Evolutionary conservation across 805 yeast species (phyloP).

Genomic region (Cyberlindnera nakhonratchasimensis): DNA sequence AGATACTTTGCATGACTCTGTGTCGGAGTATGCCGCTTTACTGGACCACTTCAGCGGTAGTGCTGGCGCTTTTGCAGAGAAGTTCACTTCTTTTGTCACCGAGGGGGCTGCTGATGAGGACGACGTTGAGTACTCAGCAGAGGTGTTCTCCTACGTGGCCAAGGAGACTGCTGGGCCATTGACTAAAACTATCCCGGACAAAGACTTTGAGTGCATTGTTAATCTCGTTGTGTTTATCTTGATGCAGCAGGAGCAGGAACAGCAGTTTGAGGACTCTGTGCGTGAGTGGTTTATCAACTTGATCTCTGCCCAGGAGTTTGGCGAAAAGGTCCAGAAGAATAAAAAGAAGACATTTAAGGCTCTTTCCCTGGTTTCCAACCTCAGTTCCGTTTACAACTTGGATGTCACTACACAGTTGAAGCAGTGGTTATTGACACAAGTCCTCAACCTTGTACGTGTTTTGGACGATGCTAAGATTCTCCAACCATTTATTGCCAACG

Average conservation of each 20-base stretch:
- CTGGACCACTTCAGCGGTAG: slow-evolving; percentile 28
- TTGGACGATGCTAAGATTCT: slow-evolving; percentile 14
- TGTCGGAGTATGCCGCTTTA: slow-evolving; percentile 30
- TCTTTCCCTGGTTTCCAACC: slow-evolving; percentile 14
- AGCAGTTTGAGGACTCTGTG: slow-evolving; percentile 12
- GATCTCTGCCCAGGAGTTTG: slow-evolving; percentile 25
- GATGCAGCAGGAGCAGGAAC: slow-evolving; percentile 7
- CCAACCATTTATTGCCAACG: slow-evolving; percentile 13
- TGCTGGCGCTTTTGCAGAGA: slow-evolving; percentile 15
- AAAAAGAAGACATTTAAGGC: slow-evolving; percentile 22
- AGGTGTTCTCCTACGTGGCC: slow-evolving; percentile 20
- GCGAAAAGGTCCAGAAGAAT: slow-evolving; percentile 15
- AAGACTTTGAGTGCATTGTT: slow-evolving; percentile 26
- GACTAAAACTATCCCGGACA: slow-evolving; percentile 21
- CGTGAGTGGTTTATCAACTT: slow-evolving; percentile 17
- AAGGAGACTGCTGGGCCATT: slow-evolving; percentile 14
- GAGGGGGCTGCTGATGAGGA: slow-evolving; percentile 24
- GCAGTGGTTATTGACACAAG: slow-evolving; percentile 10
- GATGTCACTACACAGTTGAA: slow-evolving; percentile 9
- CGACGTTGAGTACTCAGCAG: slow-evolving; percentile 19
- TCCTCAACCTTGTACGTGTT: slow-evolving; percentile 10
- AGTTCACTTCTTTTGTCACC: slow-evolving; percentile 16
- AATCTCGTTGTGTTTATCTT: slow-evolving; percentile 27
- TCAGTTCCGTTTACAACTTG: slow-evolving; percentile 14
- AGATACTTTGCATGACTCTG: slow-evolving; percentile 36